Evolutionary conservation across 208 protist genomes (phyloP), one percentile per base, ranked within the genome.

Genomic region (Lotmaria passim): DNA sequence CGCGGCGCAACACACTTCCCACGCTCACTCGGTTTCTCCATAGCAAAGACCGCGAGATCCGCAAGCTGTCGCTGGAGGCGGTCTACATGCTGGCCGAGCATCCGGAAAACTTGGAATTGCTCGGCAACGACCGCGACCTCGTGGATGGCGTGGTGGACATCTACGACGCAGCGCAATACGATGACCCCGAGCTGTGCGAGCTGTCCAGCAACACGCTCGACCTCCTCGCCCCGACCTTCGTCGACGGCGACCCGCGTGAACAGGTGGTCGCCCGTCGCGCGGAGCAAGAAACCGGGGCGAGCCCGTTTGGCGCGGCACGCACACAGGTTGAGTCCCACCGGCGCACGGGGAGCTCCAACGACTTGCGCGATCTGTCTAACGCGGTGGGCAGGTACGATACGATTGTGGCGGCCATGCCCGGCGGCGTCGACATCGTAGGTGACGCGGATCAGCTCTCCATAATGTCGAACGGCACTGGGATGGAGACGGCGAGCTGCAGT

Each of bases 1-100:
- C 90, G 5, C 85, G 90, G 28, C 85, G 90, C 21, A 93, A 92
- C 75, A 95, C 89, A 0, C 82, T 97, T 30, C 90, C 90, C 1
- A 84, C 85, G 17, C 69, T 97, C 21, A 62, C 83, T 7, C 88
- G 91, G 26, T 97, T 96, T 60, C 69, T 97, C 17, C 62, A 69
- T 11, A 95, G 87, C 78, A 89, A 89, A 31, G 88, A 96, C 12
- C 71, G 87, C 23, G 84, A 95, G 38, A 89, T 93, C 33, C 88
- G 86, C 15, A 82, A 89, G 43, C 69, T 86, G 26, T 81, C 90
- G 7, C 66, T 93, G 11, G 79, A 90, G 36, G 82, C 90, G 1
- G 75, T 97, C 28, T 73, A 81, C 50, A 53, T 96, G 46, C 82
- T 97, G 10, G 83, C 87, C 3, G 71, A 93, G 75, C 93, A 97